phyloP scores from a whole-genome alignment of 2,329 filamentous ascomycete genomes.

The Clonostachys solani region DNA sequence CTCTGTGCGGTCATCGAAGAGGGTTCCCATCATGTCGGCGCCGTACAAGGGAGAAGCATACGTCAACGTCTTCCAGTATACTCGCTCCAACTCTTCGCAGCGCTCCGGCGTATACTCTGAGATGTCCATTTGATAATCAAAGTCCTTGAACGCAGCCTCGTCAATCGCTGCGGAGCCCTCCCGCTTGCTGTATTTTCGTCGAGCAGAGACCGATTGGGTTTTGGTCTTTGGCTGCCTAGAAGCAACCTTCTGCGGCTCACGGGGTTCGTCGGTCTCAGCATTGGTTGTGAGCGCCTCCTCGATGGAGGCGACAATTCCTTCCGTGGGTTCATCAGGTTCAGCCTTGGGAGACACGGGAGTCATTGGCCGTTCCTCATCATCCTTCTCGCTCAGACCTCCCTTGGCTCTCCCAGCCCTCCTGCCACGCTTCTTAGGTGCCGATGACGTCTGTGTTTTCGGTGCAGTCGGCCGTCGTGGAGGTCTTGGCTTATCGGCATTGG shows the following conservation, averaged over 20 bases:
- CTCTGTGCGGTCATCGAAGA: constrained; percentile 83
- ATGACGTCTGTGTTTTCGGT: constrained; percentile 20
- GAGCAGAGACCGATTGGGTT: constrained; percentile 75
- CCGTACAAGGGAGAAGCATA: constrained; percentile 95
- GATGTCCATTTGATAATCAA: constrained; percentile 84
- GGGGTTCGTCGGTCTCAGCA: constrained; percentile 32
- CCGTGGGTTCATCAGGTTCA: constrained; percentile 20
- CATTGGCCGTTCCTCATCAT: constrained; percentile 49
- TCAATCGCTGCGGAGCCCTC: constrained; percentile 78
- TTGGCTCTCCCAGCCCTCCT: constrained; percentile 27
- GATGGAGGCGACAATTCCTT: constrained; percentile 37
- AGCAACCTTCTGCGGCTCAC: constrained; percentile 40
- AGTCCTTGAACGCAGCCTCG: constrained; percentile 84
- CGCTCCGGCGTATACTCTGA: constrained; percentile 88
- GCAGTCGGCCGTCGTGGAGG: constrained; percentile 31
- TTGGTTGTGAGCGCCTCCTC: constrained; percentile 36
- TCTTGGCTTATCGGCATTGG: constrained; percentile 51
- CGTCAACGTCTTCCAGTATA: constrained; percentile 96
- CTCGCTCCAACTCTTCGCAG: constrained; percentile 89
- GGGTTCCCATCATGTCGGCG: constrained; percentile 90
- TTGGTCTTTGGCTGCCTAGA: constrained; percentile 49
- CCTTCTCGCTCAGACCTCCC: constrained; percentile 29
- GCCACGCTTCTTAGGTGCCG: constrained; percentile 31
- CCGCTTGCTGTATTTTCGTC: constrained; percentile 79
- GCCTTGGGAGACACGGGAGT: constrained; percentile 52